Percentiles rank a stretch among this genome's conserved stretches.
Conservation (phyloP, 208 protist genomes). For the Leishmania martiniquensis region DNA sequence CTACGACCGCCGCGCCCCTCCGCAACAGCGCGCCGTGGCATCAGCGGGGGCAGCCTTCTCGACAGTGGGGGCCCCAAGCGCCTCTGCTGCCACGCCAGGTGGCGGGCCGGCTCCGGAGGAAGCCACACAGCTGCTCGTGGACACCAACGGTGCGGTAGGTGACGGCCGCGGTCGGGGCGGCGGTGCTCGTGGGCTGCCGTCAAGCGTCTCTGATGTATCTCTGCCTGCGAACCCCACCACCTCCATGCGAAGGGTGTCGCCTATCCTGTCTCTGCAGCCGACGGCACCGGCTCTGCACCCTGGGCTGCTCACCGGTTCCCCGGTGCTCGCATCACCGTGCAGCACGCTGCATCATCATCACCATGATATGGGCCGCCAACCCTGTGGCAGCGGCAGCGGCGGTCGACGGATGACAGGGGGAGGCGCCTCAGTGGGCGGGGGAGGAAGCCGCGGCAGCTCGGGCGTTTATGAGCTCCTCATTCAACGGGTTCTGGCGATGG, state of each 20-base stretch:
- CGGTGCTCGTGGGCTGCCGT: not conserved
- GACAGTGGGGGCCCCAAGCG: not conserved
- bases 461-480: conserved; percentile 32
- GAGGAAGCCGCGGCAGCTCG: conserved; percentile 11
- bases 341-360: not conserved
- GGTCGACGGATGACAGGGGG: not conserved
- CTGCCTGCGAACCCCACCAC: not conserved
- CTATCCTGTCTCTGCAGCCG: not conserved
- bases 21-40: not conserved
- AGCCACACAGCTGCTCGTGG: not conserved
- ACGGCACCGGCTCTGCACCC: not conserved
- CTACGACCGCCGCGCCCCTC: too few species aligned
- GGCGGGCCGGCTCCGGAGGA: not conserved
- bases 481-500: conserved; percentile 26
- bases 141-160: not conserved
- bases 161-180: not conserved
- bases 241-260: not conserved
- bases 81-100: not conserved
- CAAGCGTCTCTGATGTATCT: not conserved
- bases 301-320: not conserved
- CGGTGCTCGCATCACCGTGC: not conserved
- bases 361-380: not conserved
- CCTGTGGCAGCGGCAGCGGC: not conserved
- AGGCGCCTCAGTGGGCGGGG: not conserved
- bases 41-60: not conserved